A percentile compares a stretch with the other conserved stretches of the same genome.
Evolutionary conservation across 2,329 filamentous ascomycete species (phyloP).

Genomic region (Cladophialophora bantiana): DNA sequence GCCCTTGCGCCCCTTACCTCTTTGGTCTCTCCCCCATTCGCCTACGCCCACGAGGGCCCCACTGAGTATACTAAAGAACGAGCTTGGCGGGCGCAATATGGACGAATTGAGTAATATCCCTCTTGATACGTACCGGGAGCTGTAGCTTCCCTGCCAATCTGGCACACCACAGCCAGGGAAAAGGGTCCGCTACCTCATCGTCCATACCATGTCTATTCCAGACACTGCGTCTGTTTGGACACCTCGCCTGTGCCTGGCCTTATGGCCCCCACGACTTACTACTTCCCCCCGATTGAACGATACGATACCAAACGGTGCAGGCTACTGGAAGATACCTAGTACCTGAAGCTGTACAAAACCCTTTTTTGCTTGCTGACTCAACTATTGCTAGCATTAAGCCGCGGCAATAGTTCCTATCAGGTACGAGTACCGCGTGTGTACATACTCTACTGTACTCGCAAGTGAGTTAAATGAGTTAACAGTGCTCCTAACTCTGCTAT

Average conservation of each 20-base stretch:
- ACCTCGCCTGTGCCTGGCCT: background rate
- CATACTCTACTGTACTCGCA: background rate
- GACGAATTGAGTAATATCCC: conserved; percentile 18
- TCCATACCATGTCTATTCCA: conserved; percentile 8
- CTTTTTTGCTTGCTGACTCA: background rate
- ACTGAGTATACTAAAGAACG: conserved; percentile 31
- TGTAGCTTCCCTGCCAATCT: conserved; percentile 3
- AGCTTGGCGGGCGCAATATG: conserved; percentile 27
- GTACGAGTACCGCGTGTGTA: background rate
- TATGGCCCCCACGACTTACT: background rate
- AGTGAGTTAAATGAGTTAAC: too few species aligned
- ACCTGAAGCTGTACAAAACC: background rate
- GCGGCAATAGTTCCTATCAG: background rate
- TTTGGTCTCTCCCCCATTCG: conserved; percentile 13
- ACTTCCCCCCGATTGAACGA: background rate
- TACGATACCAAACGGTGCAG: background rate
- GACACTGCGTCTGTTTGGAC: background rate
- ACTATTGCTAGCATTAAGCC: background rate
- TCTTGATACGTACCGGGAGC: conserved; percentile 6
- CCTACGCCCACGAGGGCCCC: conserved; percentile 20
- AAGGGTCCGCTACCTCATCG: background rate
- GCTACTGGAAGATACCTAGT: background rate
- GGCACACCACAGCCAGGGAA: background rate
- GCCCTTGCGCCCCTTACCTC: conserved; percentile 15
- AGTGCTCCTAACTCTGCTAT: too few species aligned